Base-by-base conservation (phyloP, 129 eudicot species). In the Flaveria bidentis region DNA sequence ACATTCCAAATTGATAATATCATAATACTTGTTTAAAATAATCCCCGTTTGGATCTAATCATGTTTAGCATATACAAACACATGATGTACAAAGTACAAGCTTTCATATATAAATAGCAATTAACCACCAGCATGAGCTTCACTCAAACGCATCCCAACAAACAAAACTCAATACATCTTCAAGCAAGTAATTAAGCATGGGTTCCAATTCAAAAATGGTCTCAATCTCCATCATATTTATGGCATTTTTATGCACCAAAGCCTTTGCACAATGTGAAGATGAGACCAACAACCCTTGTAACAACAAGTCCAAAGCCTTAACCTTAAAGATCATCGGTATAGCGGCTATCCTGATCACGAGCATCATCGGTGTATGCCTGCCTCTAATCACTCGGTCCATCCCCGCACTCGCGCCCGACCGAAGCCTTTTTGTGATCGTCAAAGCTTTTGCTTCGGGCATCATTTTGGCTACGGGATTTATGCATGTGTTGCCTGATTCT, bases 221-320 rank as follows among this genome's bases (percentile, higher is more conserved):
- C 41, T 42, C 69, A 41, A 14, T 58, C 58, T 41, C 41, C 55
- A 18, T 73, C 22, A 57, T 57, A 9, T 18, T 22, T 15, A 57
- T 56, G 2, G 11, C 39, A 25, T 57, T 57, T 57, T 16, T 73
- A 57, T 57, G 69, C 77, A 73, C 77, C 56, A 73, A 73, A 57
- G 69, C 57, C 69, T 73, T 73, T 67, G 46, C 69, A 73, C 77
- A 73, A 73, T 73, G 77, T 58, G 77, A 73, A 57, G 77, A 42
- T 73, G 44, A 12, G 22, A 57, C 77, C 41, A 57, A 73, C 68
- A 73, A 57, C 56, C 56, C 77, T 39, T 73, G 69, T 73, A 73
- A 73, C 9, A 57, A 73, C 69, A 57, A 73, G 57, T 73, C 77
- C 67, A 73, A 73, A 16, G 55, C 77, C 45, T 25, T 72, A 16